Evolutionary conservation across 169 alveolate genomes (phyloP).

Genomic region (Eimeria acervulina): DNA sequence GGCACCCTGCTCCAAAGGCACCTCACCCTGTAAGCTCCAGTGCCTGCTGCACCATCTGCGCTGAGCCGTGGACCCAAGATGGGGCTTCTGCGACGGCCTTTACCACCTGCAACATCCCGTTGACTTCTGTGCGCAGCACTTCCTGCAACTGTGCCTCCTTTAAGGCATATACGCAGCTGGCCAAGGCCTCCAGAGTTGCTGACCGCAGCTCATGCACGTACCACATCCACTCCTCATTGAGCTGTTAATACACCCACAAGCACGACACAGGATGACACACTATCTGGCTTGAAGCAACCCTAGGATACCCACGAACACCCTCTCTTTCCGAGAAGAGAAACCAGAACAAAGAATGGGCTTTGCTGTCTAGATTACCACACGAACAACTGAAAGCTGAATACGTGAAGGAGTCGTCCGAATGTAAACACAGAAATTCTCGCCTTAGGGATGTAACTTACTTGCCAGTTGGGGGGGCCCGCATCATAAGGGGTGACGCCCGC

Average conservation of each 20-base stretch:
- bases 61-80: conserved; percentile 79
- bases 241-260: conserved; percentile 82
- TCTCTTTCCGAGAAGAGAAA: neutral
- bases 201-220: conserved; percentile 94
- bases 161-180: conserved; percentile 94
- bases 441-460: conserved; percentile 1
- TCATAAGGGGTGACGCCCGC: conserved; percentile 93
- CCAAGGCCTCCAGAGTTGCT: conserved; percentile 92
- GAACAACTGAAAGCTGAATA: neutral
- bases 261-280: neutral
- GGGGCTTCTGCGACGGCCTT: conserved; percentile 89
- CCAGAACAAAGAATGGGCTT: neutral
- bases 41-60: conserved; percentile 81
- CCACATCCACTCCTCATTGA: conserved; percentile 95
- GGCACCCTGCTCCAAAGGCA: neutral
- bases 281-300: neutral
- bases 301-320: neutral
- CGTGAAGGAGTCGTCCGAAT: too few species aligned
- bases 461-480: conserved; percentile 91
- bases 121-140: conserved; percentile 89
- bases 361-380: neutral
- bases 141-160: conserved; percentile 91
- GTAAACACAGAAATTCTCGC: too few species aligned
- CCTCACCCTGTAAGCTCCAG: conserved; percentile 80
- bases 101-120: conserved; percentile 91